Base-by-base conservation (phyloP, 495 filamentous ascomycete species). In the Trichoderma gamsii region DNA sequence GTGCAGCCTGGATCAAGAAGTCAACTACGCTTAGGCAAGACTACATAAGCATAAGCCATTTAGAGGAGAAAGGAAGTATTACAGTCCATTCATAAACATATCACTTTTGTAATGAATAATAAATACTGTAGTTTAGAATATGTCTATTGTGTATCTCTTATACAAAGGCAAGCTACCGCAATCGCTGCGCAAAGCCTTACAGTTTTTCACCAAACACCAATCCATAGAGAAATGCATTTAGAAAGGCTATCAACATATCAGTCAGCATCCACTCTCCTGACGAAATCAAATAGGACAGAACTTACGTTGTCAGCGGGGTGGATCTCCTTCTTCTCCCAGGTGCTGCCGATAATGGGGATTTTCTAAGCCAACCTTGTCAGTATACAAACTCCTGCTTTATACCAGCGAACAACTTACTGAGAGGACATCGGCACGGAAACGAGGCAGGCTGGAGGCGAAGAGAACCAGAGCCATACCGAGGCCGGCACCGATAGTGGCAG, bases 271-370 rank as follows among this genome's bases (percentile, higher is more conserved):
- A 13, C 18, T 29, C 16, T 66, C 27, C 69, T 63, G 0, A 56
- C 67, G 51, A 68, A 43, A n/a, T 63, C 27, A 2, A 38, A 25
- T 15, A 51, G 4, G 41, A 27, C 13, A 56, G 3, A 46, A 70
- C 81, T 78, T 46, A 83, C 81, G 75, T 87, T 88, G 76, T 89
- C 86, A 66, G 86, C 84, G 23, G 86, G 80, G 35, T 84, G 79
- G 69, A 86, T 76, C 32, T 49, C 38, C 76, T 86, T 77, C 63
- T 79, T 74, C 69, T 76, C 67, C 71, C 79, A 89, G 75, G 79
- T 78, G 43, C 72, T 66, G 41, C 79, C 81, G 49, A 88, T 63
- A 67, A 84, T 69, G 41, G 86, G 86, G 15, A 88, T 64, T 73
- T 84, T 85, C 80, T 87, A 68, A 12, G 71, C 74, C 71, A 44